Evolutionary conservation across 1,139 yeast genomes (phyloP).

Genomic region (Arxiozyma bovina): DNA sequence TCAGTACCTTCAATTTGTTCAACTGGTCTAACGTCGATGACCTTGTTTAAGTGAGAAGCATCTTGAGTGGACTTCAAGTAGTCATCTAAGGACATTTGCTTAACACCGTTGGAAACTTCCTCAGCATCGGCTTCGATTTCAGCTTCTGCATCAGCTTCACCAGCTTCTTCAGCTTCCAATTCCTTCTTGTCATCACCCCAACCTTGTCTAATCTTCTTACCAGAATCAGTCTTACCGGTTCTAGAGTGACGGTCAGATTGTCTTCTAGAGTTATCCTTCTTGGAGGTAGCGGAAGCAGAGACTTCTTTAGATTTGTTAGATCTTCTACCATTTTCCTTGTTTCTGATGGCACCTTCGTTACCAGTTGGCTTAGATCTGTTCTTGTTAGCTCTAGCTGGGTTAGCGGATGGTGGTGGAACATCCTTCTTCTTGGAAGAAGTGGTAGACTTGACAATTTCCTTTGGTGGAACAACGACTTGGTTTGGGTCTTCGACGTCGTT

Average conservation of each 20-base stretch:
- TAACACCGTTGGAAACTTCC: slow-evolving; percentile 38
- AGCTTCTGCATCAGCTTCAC: slow-evolving; percentile 40
- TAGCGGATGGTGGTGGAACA: slow-evolving; percentile 74
- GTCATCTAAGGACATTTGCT: slow-evolving; percentile 53
- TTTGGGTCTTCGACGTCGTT: slow-evolving; percentile 76
- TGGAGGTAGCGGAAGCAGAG: slow-evolving; percentile 46
- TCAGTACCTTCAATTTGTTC: slow-evolving; percentile 41
- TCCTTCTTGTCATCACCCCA: slow-evolving; percentile 70
- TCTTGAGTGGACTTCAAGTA: slow-evolving; percentile 50
- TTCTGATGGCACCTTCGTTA: slow-evolving; percentile 83
- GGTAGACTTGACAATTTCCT: slow-evolving; percentile 72
- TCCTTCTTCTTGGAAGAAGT: slow-evolving; percentile 87
- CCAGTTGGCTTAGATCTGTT: slow-evolving; percentile 60
- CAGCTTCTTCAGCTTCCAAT: slow-evolving; percentile 38
- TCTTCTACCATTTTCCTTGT: slow-evolving; percentile 52
- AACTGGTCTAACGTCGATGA: slow-evolving; percentile 40
- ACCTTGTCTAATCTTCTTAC: slow-evolving; percentile 76
- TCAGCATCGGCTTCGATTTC: slow-evolving; percentile 43
- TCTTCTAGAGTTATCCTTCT: slow-evolving; percentile 55
- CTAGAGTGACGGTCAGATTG: slow-evolving; percentile 71
- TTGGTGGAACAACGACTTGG: slow-evolving; percentile 43
- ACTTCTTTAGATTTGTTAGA: slow-evolving; percentile 58
- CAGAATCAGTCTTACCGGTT: slow-evolving; percentile 74
- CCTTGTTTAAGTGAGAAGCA: slow-evolving; percentile 35
- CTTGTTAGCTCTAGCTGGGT: slow-evolving; percentile 74